Base-by-base conservation (phyloP, 1,284 basidiomycete genomes). In the Anthracocystis panici-leucophaei region DNA sequence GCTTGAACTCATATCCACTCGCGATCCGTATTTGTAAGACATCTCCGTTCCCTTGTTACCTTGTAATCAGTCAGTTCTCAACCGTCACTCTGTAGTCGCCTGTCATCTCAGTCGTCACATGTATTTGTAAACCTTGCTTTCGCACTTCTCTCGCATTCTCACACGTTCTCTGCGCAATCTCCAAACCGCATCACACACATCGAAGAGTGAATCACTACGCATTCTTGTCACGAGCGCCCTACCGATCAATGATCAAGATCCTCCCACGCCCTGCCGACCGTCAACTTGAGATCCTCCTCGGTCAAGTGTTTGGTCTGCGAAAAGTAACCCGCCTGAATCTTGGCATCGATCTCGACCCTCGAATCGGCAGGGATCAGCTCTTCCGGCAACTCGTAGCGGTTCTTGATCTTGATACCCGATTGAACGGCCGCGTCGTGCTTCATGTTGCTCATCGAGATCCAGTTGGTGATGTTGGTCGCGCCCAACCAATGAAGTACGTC, bases 371-470 rank as follows among this genome's bases (percentile, higher is more conserved):
- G 81, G 31, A 82, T 79, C 4, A 83, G 57, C 31, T 79, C 68
- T 21, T 76, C 75, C 3, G 80, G 79, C 35, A 85, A 72, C 67
- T 86, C 81, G 61, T 82, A 81, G 23, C 80, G 66, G 50, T 71
- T 91, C 80, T 89, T 65, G 77, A 97, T 94, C 1, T 90, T 90
- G 75, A 97, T 97, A 0, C 95, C 95, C 10, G 91, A 91, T 71
- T 91, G 88, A 54, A 96, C 73, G 40, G 86, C 66, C 9, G 95
- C 93, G 77, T 96, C 90, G 87, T 97, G 94, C 90, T 97, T 97
- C 92, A 94, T 92, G 83, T 94, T 92, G 76, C 91, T 92, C 95
- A 97, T 97, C 25, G 91, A 92, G 57, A 96, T 80, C 75, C 78
- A 73, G 41, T 79, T 79, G 45, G 70, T 75, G 48, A 81, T 77